Evolutionary conservation across 441 rosid species (phyloP).

Genomic region (Populus trichocarpa): DNA sequence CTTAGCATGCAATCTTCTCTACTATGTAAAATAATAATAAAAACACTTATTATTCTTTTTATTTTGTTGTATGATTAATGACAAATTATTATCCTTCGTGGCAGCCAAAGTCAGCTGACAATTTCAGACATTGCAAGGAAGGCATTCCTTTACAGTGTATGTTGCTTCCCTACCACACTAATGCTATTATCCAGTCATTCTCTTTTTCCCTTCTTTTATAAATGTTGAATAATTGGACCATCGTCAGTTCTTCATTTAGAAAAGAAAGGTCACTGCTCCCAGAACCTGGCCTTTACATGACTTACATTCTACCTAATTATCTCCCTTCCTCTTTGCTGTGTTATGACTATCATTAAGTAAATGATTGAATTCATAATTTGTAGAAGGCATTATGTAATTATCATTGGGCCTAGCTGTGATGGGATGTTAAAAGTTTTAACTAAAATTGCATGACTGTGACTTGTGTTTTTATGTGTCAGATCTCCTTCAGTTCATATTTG

Average conservation of each 20-base stretch:
- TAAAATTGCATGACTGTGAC: not conserved
- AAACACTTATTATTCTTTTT: not conserved
- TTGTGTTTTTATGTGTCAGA: not conserved
- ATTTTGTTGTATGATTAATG: constrained; percentile 9
- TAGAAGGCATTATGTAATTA: not conserved
- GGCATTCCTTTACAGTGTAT: constrained; percentile 95
- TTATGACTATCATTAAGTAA: not conserved
- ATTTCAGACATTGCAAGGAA: constrained; percentile 96
- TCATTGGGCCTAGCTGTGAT: not conserved
- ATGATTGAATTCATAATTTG: not conserved
- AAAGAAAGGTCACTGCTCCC: not conserved
- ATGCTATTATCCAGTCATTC: not conserved
- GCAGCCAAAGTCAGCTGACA: constrained; percentile 82
- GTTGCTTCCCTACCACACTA: constrained; percentile 26
- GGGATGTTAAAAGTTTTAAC: not conserved
- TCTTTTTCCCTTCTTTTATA: not conserved
- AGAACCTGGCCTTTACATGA: not conserved
- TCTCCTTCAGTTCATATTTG: not conserved
- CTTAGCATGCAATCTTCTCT: not conserved
- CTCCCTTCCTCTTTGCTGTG: not conserved
- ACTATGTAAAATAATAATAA: not conserved
- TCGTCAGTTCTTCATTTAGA: not conserved
- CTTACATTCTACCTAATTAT: not conserved
- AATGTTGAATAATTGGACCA: not conserved
- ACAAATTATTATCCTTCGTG: constrained; percentile 26